Percentiles rank a stretch among this genome's conserved stretches.
phyloP scores from a whole-genome alignment of 2,329 filamentous ascomycete species.

The Talaromyces sp. region DNA sequence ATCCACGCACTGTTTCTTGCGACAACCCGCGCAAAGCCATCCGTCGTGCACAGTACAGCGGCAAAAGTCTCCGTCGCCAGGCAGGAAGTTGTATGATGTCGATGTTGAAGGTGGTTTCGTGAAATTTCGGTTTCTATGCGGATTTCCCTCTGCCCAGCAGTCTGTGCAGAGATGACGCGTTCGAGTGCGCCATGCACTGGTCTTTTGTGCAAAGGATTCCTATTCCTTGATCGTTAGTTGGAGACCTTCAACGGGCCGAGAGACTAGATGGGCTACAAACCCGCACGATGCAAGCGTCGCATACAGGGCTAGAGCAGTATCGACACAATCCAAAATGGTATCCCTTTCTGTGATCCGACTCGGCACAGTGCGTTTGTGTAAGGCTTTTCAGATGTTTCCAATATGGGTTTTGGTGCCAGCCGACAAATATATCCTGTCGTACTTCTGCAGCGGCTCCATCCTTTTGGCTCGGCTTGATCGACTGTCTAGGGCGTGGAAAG shows the following conservation, averaged over 20 bases:
- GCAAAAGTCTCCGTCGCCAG: slow-evolving; percentile 24
- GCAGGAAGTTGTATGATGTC: slow-evolving; percentile 19
- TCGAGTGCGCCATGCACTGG: slow-evolving; percentile 30
- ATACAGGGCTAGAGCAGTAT: slow-evolving; percentile 30
- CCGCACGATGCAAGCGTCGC: slow-evolving; percentile 30
- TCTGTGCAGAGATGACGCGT: slow-evolving; percentile 28
- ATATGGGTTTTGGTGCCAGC: slow-evolving; percentile 28
- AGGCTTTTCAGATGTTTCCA: slow-evolving; percentile 29
- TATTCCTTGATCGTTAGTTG: not conserved
- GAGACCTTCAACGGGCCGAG: not conserved
- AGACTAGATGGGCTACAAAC: slow-evolving; percentile 5
- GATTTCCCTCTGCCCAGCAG: slow-evolving; percentile 29
- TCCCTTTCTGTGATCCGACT: slow-evolving; percentile 26
- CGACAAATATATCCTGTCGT: slow-evolving; percentile 26
- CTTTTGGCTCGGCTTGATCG: not conserved
- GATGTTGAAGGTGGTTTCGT: slow-evolving; percentile 16
- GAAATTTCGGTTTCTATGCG: slow-evolving; percentile 24
- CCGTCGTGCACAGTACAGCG: slow-evolving; percentile 27
- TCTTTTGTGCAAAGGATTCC: slow-evolving; percentile 27
- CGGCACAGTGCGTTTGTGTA: slow-evolving; percentile 26
- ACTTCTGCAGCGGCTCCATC: not conserved
- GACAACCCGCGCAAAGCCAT: slow-evolving; percentile 29
- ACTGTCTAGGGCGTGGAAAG: slow-evolving; percentile 20
- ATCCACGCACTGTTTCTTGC: slow-evolving; percentile 26
- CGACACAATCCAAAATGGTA: slow-evolving; percentile 23